These are phyloP conservation scores for Eragrostis curvula DNA, from an alignment of 176 grass and related monocot genomes.

Conservation along the genomic window DNA sequence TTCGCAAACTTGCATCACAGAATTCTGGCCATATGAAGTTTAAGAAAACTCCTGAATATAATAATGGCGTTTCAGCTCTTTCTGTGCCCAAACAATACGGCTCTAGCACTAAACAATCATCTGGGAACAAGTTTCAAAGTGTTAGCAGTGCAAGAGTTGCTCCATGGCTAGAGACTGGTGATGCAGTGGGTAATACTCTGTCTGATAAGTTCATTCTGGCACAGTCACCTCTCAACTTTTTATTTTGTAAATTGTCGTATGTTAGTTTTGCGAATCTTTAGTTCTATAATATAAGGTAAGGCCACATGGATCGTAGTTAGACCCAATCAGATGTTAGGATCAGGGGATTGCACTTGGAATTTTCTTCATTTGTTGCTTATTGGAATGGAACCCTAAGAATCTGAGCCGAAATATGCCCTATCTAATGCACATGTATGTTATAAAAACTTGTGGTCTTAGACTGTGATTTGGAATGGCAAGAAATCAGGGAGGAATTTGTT, in stretches of 20 bases:
- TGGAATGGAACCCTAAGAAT: not conserved
- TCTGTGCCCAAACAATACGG: constrained; percentile 61
- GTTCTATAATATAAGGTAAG: not conserved
- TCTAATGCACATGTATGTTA: not conserved
- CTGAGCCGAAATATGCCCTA: not conserved
- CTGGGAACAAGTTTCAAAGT: constrained; percentile 74
- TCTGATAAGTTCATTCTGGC: constrained; percentile 24
- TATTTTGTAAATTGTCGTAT: not conserved
- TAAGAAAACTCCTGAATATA: constrained; percentile 64
- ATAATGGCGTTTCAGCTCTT: constrained; percentile 56
- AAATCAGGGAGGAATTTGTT: not conserved
- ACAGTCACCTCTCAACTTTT: not conserved
- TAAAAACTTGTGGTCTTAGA: not conserved
- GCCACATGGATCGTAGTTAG: not conserved
- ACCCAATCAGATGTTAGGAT: not conserved
- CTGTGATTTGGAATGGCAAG: not conserved
- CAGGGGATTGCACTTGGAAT: not conserved
- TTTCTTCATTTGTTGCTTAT: not conserved
- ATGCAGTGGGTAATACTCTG: constrained; percentile 88
- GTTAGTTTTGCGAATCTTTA: not conserved
- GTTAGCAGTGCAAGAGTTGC: constrained; percentile 47
- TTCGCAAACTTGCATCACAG: constrained; percentile 70
- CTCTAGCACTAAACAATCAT: constrained; percentile 59
- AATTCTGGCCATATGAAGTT: constrained; percentile 70
- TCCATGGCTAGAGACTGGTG: constrained; percentile 97